A percentile compares a stretch with the other conserved stretches of the same genome.
These are phyloP conservation scores for Tranzscheliella williamsii DNA, from an alignment of 1,284 basidiomycete species.

Conservation along the genomic window DNA sequence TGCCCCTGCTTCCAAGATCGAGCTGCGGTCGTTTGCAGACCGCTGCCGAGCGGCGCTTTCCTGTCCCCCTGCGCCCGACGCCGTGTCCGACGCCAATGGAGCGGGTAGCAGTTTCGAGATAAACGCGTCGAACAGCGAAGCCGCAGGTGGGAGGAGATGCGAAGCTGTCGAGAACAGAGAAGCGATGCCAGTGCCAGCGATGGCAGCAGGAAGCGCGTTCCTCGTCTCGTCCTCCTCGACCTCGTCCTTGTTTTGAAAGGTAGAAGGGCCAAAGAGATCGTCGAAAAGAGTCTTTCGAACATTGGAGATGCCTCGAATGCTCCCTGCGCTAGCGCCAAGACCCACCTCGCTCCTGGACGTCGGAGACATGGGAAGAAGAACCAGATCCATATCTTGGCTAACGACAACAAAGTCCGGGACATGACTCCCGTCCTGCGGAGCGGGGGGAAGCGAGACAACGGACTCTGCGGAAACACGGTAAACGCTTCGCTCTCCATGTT, in stretches of 20 bases:
- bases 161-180: constrained; percentile 74
- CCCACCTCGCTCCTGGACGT: constrained; percentile 4
- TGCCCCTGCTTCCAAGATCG: background rate
- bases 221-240: constrained; percentile 11
- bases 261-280: constrained; percentile 77
- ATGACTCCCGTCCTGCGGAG: constrained; percentile 2
- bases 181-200: constrained; percentile 45
- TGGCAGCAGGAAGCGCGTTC: constrained; percentile 1
- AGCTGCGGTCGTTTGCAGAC: background rate
- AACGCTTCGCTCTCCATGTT: too few species aligned
- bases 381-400: constrained; percentile 38
- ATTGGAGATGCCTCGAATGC: constrained; percentile 70
- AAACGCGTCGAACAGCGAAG: constrained; percentile 74
- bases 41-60: background rate
- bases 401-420: constrained; percentile 33
- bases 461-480: background rate
- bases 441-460: constrained; percentile 14
- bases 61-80: background rate
- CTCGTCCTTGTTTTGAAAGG: constrained; percentile 59
- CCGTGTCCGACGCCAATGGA: too few species aligned
- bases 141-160: constrained; percentile 78
- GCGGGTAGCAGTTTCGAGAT: constrained; percentile 70
- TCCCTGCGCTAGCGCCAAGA: constrained; percentile 13
- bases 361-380: constrained; percentile 31
- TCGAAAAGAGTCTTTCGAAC: constrained; percentile 75